These are phyloP conservation scores for Conidiobolus coronatus DNA, from an alignment of 371 early-diverging fungal species.

Conservation along the genomic window DNA sequence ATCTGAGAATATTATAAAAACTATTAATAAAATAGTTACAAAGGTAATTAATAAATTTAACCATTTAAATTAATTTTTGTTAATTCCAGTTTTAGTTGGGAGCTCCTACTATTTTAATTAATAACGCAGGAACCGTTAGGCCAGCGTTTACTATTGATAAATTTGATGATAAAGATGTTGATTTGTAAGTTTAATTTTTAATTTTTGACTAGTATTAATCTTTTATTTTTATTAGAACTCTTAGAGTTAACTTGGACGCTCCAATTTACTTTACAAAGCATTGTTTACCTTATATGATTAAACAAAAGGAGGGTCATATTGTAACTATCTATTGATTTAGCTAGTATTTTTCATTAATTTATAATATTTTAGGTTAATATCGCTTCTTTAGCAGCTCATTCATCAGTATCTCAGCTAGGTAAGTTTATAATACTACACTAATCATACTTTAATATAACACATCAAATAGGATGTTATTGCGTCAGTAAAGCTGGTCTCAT, in stretches of 20 bases:
- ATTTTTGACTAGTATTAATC: background rate
- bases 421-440: background rate
- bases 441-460: background rate
- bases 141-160: background rate
- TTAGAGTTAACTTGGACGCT: slow-evolving; percentile 24
- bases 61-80: too few relatives aligned
- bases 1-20: too few relatives aligned
- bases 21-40: too few relatives aligned
- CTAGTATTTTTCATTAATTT: background rate
- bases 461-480: slow-evolving; percentile 19
- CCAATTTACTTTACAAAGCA: slow-evolving; percentile 20
- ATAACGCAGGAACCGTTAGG: slow-evolving; percentile 1
- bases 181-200: background rate
- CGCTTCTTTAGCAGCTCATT: slow-evolving; percentile 17
- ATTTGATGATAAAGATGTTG: background rate
- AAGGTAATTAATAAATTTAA: too few relatives aligned
- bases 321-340: slow-evolving; percentile 7
- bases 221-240: slow-evolving; percentile 10
- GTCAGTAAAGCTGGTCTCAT: slow-evolving; percentile 26
- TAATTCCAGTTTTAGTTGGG: background rate
- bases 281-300: slow-evolving; percentile 22
- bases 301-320: slow-evolving; percentile 24
- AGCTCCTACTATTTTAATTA: slow-evolving; percentile 1
- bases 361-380: slow-evolving; percentile 11
- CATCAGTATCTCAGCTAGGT: slow-evolving; percentile 12